Percentiles rank a stretch among this genome's conserved stretches.
phyloP scores from a whole-genome alignment of 768 basidiomycete genomes.

The Phanerochaete carnosa region DNA sequence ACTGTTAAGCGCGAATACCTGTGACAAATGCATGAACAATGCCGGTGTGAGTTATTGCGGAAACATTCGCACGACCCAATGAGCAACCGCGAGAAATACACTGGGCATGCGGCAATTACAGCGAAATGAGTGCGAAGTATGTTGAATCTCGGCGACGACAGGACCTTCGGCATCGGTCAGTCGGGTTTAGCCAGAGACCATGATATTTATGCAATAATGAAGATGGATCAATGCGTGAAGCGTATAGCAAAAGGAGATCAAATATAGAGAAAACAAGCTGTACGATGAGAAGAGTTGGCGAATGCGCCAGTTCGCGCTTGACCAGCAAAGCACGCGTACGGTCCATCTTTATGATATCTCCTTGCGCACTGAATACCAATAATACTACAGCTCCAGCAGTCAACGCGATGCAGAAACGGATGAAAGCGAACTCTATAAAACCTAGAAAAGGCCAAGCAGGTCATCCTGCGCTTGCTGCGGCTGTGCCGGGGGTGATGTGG shows the following conservation, averaged over 20 bases:
- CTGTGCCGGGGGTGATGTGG: slow-evolving; percentile 16
- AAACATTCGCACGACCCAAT: background rate
- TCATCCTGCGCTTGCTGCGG: slow-evolving; percentile 10
- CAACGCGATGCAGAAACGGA: slow-evolving; percentile 1
- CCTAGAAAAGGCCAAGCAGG: slow-evolving; percentile 5
- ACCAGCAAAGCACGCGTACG: background rate
- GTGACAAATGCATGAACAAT: slow-evolving; percentile 66
- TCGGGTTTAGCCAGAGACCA: no score
- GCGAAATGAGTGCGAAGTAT: no score
- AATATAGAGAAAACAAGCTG: no score
- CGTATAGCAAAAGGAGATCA: no score
- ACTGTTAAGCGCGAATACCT: slow-evolving; percentile 34
- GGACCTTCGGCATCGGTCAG: no score
- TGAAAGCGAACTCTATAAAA: background rate
- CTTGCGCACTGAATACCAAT: background rate
- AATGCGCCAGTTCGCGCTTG: background rate
- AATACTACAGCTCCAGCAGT: slow-evolving; percentile 4
- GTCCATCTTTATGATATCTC: background rate
- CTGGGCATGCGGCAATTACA: no score
- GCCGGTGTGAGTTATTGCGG: background rate
- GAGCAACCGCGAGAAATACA: no score
- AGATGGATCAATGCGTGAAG: no score
- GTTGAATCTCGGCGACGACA: no score
- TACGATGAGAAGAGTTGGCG: background rate
- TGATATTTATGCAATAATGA: no score